phyloP scores from a whole-genome alignment of 306 rosid species.

The Hylodesmum podocarpum region DNA sequence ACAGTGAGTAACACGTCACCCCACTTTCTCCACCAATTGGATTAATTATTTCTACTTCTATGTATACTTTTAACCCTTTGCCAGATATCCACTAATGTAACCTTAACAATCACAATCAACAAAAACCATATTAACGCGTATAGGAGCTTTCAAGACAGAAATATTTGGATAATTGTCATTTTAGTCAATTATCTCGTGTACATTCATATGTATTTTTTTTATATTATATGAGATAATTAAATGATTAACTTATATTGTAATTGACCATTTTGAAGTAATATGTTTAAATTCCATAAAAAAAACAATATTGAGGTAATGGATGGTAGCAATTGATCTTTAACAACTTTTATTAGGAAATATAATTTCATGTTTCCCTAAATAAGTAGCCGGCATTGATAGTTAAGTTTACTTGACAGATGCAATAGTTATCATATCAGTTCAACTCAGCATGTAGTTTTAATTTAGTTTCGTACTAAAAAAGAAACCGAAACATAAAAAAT shows the following conservation, averaged over 20 bases:
- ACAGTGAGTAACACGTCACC: conserved; percentile 30
- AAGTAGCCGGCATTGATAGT: neutral
- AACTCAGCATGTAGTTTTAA: neutral
- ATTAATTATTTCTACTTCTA: neutral
- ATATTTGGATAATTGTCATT: no score
- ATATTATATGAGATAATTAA: no score
- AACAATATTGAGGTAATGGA: neutral
- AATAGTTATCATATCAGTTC: neutral
- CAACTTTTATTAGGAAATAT: neutral
- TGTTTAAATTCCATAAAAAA: no score
- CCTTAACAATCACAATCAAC: no score
- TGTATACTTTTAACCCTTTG: neutral
- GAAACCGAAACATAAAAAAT: neutral
- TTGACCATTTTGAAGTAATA: no score
- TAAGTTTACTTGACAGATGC: neutral
- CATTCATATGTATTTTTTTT: no score
- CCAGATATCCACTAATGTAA: neutral
- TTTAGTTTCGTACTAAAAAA: neutral
- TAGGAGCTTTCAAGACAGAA: no score
- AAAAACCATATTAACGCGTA: no score
- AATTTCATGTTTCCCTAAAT: neutral
- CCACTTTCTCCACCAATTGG: conserved; percentile 29
- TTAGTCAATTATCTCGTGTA: no score
- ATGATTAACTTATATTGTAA: no score
- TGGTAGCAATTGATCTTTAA: neutral